A percentile compares a stretch with the other conserved stretches of the same genome.
phyloP scores from a whole-genome alignment of 2,329 filamentous ascomycete genomes.

The Penicillium polonicum region DNA sequence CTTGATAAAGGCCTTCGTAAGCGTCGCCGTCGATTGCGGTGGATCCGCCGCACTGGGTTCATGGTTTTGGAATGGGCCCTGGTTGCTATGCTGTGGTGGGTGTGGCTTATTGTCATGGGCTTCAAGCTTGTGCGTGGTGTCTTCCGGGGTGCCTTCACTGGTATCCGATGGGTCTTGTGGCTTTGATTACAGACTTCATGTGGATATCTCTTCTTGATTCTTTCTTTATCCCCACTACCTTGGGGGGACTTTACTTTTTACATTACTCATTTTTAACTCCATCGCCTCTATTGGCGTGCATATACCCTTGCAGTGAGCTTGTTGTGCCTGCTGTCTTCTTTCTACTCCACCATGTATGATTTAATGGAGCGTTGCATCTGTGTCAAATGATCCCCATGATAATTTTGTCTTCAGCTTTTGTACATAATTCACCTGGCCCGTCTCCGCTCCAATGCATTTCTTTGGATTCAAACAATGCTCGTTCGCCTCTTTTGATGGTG shows the following conservation, averaged over 20 bases:
- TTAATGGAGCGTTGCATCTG: constrained; percentile 7
- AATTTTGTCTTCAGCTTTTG: neutral
- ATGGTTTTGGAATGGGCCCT: constrained; percentile 82
- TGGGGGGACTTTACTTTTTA: neutral
- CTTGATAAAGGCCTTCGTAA: constrained; percentile 69
- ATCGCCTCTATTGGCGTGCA: constrained; percentile 12
- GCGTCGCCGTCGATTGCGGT: constrained; percentile 70
- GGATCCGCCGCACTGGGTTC: constrained; percentile 74
- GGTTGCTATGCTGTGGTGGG: constrained; percentile 88
- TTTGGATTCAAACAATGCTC: no score
- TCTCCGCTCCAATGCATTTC: neutral
- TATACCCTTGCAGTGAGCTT: constrained; percentile 16
- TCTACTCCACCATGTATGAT: neutral
- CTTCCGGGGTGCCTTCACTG: constrained; percentile 58
- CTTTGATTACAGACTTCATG: constrained; percentile 48
- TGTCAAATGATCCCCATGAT: neutral
- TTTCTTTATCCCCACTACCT: neutral
- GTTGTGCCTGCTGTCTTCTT: neutral
- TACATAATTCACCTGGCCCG: neutral
- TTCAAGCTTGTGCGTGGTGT: constrained; percentile 64
- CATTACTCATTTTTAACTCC: constrained; percentile 2
- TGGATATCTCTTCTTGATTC: neutral
- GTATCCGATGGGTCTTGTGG: constrained; percentile 82
- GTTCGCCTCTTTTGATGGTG: neutral
- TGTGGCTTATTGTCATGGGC: constrained; percentile 85